Conservation (phyloP, 129 eudicot genomes). For the Flaveria brownii region DNA sequence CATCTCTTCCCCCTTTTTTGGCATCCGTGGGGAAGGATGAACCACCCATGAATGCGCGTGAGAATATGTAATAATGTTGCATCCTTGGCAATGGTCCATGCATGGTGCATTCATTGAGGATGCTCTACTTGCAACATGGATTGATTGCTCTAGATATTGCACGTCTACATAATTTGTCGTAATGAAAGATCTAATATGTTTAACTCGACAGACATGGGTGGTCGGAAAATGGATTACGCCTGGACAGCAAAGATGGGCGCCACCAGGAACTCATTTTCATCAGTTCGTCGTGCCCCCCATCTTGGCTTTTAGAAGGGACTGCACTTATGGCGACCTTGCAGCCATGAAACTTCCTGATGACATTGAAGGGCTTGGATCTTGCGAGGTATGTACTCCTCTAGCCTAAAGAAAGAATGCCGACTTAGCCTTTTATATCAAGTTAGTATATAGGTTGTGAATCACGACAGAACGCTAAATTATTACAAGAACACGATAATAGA, state of each 20-base stretch:
- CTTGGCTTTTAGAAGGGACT: constrained; percentile 65
- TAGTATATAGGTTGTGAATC: neutral
- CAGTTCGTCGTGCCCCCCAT: constrained; percentile 97
- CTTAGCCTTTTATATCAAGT: neutral
- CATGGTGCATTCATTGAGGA: too few relatives aligned
- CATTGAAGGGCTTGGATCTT: constrained; percentile 78
- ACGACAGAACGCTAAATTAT: too few relatives aligned
- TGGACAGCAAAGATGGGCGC: constrained; percentile 88
- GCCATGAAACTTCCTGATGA: constrained; percentile 89
- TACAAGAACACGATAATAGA: too few relatives aligned
- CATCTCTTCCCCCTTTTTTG: too few relatives aligned
- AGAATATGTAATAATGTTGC: too few relatives aligned
- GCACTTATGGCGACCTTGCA: constrained; percentile 92
- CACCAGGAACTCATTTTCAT: constrained; percentile 86
- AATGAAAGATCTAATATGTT: neutral
- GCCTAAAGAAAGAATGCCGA: neutral
- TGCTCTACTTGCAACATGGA: neutral
- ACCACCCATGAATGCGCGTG: too few relatives aligned
- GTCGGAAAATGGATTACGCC: constrained; percentile 97
- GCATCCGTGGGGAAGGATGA: too few relatives aligned
- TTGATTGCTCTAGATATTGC: neutral
- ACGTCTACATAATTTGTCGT: neutral
- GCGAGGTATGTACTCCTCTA: constrained; percentile 56
- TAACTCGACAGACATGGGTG: constrained; percentile 68
- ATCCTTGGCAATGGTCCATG: too few relatives aligned